phyloP scores from a whole-genome alignment of 139 green algal species.

The Edaphochlamys debaryana region DNA sequence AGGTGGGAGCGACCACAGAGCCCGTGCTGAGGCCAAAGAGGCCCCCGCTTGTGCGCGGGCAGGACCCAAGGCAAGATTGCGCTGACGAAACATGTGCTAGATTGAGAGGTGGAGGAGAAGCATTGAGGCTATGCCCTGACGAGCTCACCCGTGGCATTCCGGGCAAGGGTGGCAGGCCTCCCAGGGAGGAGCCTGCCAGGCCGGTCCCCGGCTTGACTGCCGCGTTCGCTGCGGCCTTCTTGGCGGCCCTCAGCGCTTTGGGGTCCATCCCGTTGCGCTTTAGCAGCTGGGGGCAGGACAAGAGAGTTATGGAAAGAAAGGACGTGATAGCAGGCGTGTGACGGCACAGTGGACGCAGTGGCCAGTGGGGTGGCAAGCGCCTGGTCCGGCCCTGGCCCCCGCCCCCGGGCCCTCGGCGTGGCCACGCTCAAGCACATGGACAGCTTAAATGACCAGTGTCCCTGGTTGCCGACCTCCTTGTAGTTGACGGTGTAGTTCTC shows the following conservation, averaged over 20 bases:
- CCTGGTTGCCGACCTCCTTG: not conserved
- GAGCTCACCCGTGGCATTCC: conserved; percentile 15
- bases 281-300: not conserved
- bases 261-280: conserved; percentile 8
- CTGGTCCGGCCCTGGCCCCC: not conserved
- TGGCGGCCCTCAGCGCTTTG: not conserved
- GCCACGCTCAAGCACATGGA: not conserved
- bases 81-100: not conserved
- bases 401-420: too few relatives aligned
- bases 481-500: conserved; percentile 7
- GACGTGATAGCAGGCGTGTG: not conserved
- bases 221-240: not conserved
- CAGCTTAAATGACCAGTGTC: too few relatives aligned
- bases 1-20: too few relatives aligned
- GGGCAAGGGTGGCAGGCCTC: not conserved
- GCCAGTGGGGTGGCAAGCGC: not conserved
- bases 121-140: too few relatives aligned
- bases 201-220: not conserved
- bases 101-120: not conserved
- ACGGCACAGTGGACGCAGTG: not conserved
- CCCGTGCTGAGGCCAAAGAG: not conserved
- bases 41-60: not conserved
- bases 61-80: not conserved
- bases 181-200: not conserved
- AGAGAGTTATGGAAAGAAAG: not conserved